Base-by-base conservation (phyloP, 2,329 filamentous ascomycete species). In the Colletotrichum australisinense region DNA sequence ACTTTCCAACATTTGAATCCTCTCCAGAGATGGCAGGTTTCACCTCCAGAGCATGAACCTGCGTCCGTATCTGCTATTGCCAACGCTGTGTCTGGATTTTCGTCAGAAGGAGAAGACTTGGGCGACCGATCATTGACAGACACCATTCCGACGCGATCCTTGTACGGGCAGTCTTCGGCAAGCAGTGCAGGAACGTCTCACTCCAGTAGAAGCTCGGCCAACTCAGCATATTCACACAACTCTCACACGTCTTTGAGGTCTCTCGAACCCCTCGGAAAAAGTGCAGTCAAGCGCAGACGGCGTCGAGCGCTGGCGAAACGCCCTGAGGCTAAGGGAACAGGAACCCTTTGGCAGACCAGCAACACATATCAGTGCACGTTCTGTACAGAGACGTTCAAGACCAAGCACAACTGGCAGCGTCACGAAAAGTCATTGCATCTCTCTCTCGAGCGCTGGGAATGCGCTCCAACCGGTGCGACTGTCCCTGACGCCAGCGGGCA, bases 361-460 rank as follows among this genome's bases (percentile, higher is more conserved):
- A 64, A 70, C 5, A 70, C 52, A 4, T 83, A 81, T 30, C 85
- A 86, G 58, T 87, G 85, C 73, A 87, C 85, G 0, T 87, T 87
- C 55, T 87, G 85, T 52, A 85, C 84, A 0, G 84, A 87, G 57
- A 83, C 83, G 0, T 87, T 87, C 76, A 83, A 83, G 62, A 82
- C 82, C 0, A 86, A 86, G 22, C 81, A 86, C 67, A 84, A 86
- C 16, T 87, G 85, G 85, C 83, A 84, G 52, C 81, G 88, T 22
- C 88, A 90, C 73, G 88, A 90, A 69, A 84, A 84, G 59, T 83
- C 84, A 60, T 81, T 83, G 67, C 88, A 81, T 77, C 80, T 81
- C 64, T 73, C 70, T 1, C 86, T 86, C 0, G 85, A 82, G 78
- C 81, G 77, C 60, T 90, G 81, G 88, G 85, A 83, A 74, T 89